Evolutionary conservation across 164 flowering plant genomes (phyloP), one percentile per base, ranked within the genome.

Genomic region (Tinospora cordifolia): DNA sequence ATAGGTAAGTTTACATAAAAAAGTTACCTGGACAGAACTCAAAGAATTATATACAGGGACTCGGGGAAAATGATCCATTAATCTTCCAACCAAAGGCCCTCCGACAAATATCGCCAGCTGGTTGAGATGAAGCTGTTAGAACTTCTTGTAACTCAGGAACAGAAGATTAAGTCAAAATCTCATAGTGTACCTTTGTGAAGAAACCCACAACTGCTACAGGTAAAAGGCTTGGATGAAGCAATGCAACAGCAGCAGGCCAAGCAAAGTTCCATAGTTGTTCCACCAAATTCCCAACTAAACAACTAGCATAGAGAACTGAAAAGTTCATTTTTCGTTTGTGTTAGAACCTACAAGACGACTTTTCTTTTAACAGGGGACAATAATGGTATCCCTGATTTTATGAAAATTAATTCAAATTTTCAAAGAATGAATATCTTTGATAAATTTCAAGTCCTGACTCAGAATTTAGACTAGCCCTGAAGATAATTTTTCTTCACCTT

Each of bases 221-320:
- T 73, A 88, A 87, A 79, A 92, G 88, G 79, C 93, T 95, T 25
- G 98, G 97, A 84, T 90, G 96, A 78, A 92, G 84, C 84, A 92
- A 71, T 60, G 99, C 97, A 75, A 95, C 94, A 66, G 98, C 86
- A 71, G 93, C 90, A 81, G 99, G 99, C 96, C 97, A 91, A 71
- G 96, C 92, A 78, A 95, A 90, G 80, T 81, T 95, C 99, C 99
- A 95, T 59, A 95, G 83, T 77, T 95, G 99, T 79, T 95, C 98
- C 80, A 92, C 94, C 73, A 90, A 74, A 78, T 90, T 87, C 40
- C 94, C 98, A 67, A 85, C 93, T 51, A 91, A 57, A 74, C 90
- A 90, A 77, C 86, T 83, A 36, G 92, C 96, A 81, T 95, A 92
- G 21, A 95, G 75, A 65, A 93, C 98, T 92, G 90, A 69, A 69